Evolutionary conservation across 2,329 filamentous ascomycete species (phyloP).

Genomic region (Exophiala sideris): DNA sequence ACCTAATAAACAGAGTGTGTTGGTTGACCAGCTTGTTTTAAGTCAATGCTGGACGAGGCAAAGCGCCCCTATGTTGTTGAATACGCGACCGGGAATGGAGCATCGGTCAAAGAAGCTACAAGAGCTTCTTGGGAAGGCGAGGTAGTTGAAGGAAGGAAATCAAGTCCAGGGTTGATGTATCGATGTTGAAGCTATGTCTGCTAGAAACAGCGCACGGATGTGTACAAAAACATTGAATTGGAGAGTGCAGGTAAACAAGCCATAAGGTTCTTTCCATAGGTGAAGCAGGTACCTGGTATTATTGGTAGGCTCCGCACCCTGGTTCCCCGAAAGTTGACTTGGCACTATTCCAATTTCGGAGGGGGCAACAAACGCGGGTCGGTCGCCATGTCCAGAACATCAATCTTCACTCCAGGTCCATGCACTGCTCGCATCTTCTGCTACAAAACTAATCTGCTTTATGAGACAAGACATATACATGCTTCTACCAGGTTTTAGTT

Average conservation of each 20-base stretch:
- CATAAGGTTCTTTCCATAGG: background rate
- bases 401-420: background rate
- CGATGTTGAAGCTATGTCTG: constrained; percentile 24
- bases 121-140: constrained; percentile 6
- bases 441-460: background rate
- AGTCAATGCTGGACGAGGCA: constrained; percentile 9
- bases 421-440: background rate
- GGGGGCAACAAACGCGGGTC: constrained; percentile 1
- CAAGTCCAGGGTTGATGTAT: constrained; percentile 17
- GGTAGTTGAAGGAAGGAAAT: constrained; percentile 18
- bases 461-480: background rate
- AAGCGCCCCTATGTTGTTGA: constrained; percentile 13
- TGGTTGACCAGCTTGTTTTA: background rate
- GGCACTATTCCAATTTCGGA: background rate
- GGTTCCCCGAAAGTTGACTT: background rate
- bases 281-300: too few species aligned
- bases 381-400: background rate
- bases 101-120: constrained; percentile 11
- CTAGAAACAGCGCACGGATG: constrained; percentile 1
- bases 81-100: constrained; percentile 7
- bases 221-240: constrained; percentile 14
- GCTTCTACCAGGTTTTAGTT: background rate
- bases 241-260: background rate
- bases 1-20: background rate
- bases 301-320: background rate